These are phyloP conservation scores for Camellia oleifera DNA, from an alignment of 179 eudicot species.

Conservation along the genomic window DNA sequence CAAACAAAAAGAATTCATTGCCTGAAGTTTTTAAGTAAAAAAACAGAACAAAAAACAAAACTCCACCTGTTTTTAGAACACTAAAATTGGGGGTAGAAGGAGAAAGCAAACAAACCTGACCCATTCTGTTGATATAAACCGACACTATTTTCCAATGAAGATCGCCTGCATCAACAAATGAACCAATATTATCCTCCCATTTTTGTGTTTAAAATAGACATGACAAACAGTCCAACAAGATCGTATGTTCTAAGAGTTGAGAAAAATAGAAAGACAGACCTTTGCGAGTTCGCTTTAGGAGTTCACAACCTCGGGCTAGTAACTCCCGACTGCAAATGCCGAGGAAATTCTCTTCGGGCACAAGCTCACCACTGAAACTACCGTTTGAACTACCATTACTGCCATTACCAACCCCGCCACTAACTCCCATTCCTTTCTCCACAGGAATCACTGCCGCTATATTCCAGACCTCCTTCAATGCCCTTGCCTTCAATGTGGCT, in stretches of 20 bases:
- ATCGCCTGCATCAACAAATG: constrained; percentile 47
- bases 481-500: constrained; percentile 87
- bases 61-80: not conserved
- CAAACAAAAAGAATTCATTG: not conserved
- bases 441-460: constrained; percentile 55
- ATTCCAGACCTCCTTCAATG: constrained; percentile 84
- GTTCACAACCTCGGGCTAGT: constrained; percentile 79
- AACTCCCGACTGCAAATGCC: constrained; percentile 76
- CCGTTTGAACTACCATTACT: constrained; percentile 64
- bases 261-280: constrained; percentile 33
- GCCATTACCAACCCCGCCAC: constrained; percentile 27
- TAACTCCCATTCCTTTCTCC: constrained; percentile 52
- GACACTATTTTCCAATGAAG: constrained; percentile 95
- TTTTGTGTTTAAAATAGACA: not conserved
- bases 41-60: too few species aligned
- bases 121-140: constrained; percentile 58
- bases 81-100: not conserved
- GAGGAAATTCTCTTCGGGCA: constrained; percentile 78
- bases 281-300: constrained; percentile 82
- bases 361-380: constrained; percentile 80
- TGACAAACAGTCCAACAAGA: not conserved
- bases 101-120: not conserved
- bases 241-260: not conserved
- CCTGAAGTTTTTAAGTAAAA: not conserved
- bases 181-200: not conserved